Evolutionary conservation across 257 asterid genomes (phyloP), one percentile per base, ranked within the genome.

Genomic region (Lithospermum erythrorhizon): DNA sequence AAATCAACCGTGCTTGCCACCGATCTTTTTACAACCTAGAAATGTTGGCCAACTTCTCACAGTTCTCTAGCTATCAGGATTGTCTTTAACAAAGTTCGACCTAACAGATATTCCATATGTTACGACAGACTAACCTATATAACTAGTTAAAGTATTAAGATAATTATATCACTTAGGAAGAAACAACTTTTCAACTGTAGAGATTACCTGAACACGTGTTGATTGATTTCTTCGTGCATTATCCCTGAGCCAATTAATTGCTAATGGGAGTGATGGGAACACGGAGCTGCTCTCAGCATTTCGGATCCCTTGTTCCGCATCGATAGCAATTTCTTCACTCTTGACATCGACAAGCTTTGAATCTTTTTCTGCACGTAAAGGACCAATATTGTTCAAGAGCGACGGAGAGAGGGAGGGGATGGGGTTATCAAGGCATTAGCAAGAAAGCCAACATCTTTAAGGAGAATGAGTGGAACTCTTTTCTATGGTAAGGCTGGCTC

Each of bases 191-290:
- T 27, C 37, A 61, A 19, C 20, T 58, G 22, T 53, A 23, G n/a
- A 70, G 20, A 52, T 70, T 79, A 89, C 95, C 98, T 89, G 98
- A 70, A 74, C 78, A 58, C 79, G 87, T 70, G 73, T 78, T 32
- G 97, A 83, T 68, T 75, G 86, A 57, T 82, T 81, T 66, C 75
- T 84, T 32, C 83, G 68, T 48, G 63, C 75, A 29, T 68, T 75
- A 61, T 89, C 95, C 72, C 99, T 78, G 53, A 93, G 89, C 97
- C 97, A 93, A 58, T 83, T 79, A 58, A 93, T 82, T 65, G 99
- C 99, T 53, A 74, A 62, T 21, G 97, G 96, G 68, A 93, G 84
- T 64, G 96, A 86, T 58, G 96, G 75, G 65, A 89, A 87, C 64
- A 93, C 89, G 13, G 81, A 72, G 81, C 89, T 93, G 70, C 64